A percentile compares a stretch with the other conserved stretches of the same genome.
phyloP scores from a whole-genome alignment of 1,284 basidiomycete species.

The Austropuccinia psidii region DNA sequence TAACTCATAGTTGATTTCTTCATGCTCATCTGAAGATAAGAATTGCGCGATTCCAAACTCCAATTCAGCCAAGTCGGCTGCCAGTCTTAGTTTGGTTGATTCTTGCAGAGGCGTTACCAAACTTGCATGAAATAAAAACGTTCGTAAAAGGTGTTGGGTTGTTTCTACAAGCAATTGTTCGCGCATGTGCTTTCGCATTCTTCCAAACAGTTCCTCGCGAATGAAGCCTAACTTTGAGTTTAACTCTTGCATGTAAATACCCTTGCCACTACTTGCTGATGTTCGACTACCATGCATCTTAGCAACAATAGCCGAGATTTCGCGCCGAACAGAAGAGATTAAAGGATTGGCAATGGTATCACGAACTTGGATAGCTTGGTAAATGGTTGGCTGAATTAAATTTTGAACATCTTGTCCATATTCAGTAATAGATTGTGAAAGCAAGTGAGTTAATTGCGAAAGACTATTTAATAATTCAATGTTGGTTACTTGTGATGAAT shows the following conservation, averaged over 20 bases:
- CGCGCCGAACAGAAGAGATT: constrained; percentile 64
- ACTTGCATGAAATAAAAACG: constrained; percentile 77
- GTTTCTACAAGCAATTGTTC: constrained; percentile 19
- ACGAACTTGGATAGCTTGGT: constrained; percentile 59
- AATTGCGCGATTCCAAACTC: constrained; percentile 62
- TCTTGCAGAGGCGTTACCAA: constrained; percentile 80
- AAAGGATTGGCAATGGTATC: constrained; percentile 63
- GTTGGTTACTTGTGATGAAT: constrained; percentile 67
- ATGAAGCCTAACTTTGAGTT: constrained; percentile 74
- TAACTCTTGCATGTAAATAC: constrained; percentile 80
- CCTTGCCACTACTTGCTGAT: constrained; percentile 59
- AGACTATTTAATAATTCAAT: constrained; percentile 66
- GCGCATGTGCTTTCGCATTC: constrained; percentile 61
- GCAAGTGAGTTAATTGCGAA: constrained; percentile 66
- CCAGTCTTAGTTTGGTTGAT: constrained; percentile 78
- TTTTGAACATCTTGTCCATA: constrained; percentile 60
- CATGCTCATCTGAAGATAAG: constrained; percentile 40
- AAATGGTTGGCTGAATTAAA: constrained; percentile 58
- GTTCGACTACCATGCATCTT: constrained; percentile 62
- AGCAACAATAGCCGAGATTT: constrained; percentile 65
- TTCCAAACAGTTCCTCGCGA: constrained; percentile 63
- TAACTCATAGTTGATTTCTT: constrained; percentile 65
- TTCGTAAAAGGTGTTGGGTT: constrained; percentile 26
- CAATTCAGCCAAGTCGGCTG: constrained; percentile 88
- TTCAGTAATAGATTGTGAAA: constrained; percentile 63